These are phyloP conservation scores for Vicia faba DNA, from an alignment of 306 rosid genomes.

Conservation along the genomic window DNA sequence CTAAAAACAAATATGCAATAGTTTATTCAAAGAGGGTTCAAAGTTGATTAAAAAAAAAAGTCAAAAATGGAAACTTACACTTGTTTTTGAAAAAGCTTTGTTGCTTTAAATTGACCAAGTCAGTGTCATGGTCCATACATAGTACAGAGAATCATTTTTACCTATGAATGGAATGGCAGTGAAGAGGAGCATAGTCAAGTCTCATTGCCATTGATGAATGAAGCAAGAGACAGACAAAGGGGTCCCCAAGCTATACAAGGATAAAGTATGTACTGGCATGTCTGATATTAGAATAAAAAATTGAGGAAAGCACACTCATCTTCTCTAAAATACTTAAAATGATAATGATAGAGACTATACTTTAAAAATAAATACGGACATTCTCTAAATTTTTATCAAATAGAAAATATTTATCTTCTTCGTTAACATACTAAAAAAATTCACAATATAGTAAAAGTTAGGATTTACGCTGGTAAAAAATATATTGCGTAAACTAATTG, in stretches of 20 bases:
- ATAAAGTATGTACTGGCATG: slow-evolving; percentile 34
- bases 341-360: no score
- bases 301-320: no score
- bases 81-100: slow-evolving; percentile 18
- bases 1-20: background rate
- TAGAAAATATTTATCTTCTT: no score
- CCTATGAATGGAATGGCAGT: background rate
- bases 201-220: slow-evolving; percentile 28
- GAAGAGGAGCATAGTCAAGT: background rate
- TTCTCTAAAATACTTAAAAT: no score
- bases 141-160: background rate
- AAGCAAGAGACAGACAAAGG: slow-evolving; percentile 10
- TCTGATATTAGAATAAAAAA: background rate
- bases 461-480: no score
- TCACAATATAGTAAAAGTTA: no score
- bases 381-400: no score
- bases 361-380: no score
- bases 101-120: slow-evolving; percentile 8
- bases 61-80: slow-evolving; percentile 15
- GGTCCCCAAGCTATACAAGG: slow-evolving; percentile 18
- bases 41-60: no score
- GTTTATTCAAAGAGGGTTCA: slow-evolving; percentile 6
- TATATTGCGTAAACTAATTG: no score
- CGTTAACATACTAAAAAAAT: no score
- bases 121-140: slow-evolving; percentile 21